Evolutionary conservation across 768 basidiomycete species (phyloP).

Genomic region (Ephemerocybe angulata): DNA sequence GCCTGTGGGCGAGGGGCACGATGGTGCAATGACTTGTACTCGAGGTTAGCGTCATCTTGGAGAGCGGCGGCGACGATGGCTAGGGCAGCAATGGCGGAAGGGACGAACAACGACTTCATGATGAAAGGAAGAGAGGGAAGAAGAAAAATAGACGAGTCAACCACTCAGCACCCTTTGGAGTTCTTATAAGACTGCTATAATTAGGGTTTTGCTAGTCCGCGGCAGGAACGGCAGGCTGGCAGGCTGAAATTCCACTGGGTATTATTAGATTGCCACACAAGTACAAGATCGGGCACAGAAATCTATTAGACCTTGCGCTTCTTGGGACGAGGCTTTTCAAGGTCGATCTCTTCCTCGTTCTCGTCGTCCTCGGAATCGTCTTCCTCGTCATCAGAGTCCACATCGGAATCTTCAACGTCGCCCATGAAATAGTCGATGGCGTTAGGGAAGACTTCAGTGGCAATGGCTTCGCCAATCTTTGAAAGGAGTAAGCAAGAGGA

Average conservation of each 20-base stretch:
- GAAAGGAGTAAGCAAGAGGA: background rate
- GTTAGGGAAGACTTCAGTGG: constrained; percentile 75
- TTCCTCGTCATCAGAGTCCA: constrained; percentile 64
- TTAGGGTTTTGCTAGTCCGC: background rate
- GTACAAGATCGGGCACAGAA: background rate
- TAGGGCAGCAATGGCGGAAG: background rate
- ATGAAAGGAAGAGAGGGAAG: constrained; percentile 1
- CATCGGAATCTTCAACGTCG: constrained; percentile 52
- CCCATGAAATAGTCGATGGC: constrained; percentile 79
- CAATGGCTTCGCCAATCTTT: constrained; percentile 69
- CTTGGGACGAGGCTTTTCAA: constrained; percentile 79
- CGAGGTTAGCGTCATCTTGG: background rate
- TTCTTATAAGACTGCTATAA: background rate
- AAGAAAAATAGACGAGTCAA: background rate
- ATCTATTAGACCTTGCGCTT: constrained; percentile 58
- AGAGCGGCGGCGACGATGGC: constrained; percentile 1
- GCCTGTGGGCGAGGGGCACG: background rate
- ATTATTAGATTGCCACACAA: background rate
- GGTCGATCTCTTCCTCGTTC: constrained; percentile 81
- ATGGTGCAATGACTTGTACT: background rate
- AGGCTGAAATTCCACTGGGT: background rate
- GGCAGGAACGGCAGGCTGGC: background rate
- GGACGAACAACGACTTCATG: constrained; percentile 1
- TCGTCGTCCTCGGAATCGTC: constrained; percentile 74
- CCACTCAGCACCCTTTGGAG: background rate